phyloP scores from a whole-genome alignment of 306 rosid genomes.

The Dicorynia guianensis region DNA sequence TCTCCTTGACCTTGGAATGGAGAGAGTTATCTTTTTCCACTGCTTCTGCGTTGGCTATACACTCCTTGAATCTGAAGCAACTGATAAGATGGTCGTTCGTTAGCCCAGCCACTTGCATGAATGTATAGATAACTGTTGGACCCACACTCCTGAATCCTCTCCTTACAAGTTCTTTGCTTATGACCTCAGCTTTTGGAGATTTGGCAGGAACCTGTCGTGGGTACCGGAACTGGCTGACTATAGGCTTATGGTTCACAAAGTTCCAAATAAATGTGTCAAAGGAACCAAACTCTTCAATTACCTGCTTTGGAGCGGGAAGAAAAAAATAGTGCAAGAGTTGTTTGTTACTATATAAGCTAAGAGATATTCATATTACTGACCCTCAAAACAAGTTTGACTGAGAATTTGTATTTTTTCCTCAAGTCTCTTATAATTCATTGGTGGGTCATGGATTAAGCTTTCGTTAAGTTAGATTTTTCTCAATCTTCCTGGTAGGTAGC shows the following conservation, averaged over 20 bases:
- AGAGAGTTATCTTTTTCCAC: constrained; percentile 47
- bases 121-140: constrained; percentile 70
- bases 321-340: not conserved
- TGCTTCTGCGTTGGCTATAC: constrained; percentile 48
- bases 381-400: constrained; percentile 38
- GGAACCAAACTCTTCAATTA: constrained; percentile 74
- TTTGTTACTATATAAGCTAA: constrained; percentile 16
- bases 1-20: constrained; percentile 47
- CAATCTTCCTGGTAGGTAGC: constrained; percentile 44
- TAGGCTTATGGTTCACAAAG: constrained; percentile 74
- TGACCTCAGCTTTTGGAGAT: constrained; percentile 78
- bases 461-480: constrained; percentile 7
- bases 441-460: constrained; percentile 44
- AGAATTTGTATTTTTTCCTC: constrained; percentile 11
- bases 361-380: constrained; percentile 25
- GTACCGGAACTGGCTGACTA: constrained; percentile 63
- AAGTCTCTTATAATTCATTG: not conserved
- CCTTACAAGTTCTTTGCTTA: constrained; percentile 74
- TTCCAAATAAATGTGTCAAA: constrained; percentile 68
- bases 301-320: constrained; percentile 43
- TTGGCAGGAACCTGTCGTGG: constrained; percentile 74
- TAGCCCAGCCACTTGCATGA: constrained; percentile 84
- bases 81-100: constrained; percentile 73
- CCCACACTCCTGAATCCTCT: constrained; percentile 83
- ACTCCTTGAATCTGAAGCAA: constrained; percentile 81